Evolutionary conservation across 2,329 filamentous ascomycete genomes (phyloP).

Genomic region (Talaromyces sp.): DNA sequence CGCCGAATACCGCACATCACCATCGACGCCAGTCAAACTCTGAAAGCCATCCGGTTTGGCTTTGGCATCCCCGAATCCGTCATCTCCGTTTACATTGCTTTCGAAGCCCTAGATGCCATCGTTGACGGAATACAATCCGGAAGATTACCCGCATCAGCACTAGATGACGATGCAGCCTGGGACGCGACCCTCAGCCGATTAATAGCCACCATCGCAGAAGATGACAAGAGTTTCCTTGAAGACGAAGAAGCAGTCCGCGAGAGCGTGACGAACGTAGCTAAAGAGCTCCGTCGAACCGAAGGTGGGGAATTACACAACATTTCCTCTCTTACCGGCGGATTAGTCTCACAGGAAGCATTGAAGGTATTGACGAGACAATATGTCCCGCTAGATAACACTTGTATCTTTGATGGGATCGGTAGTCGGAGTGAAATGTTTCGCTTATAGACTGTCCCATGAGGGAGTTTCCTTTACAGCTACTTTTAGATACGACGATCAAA

Average conservation of each 20-base stretch:
- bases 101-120: slow-evolving; percentile 47
- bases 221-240: slow-evolving; percentile 43
- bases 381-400: slow-evolving; percentile 61
- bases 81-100: slow-evolving; percentile 65
- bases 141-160: slow-evolving; percentile 21
- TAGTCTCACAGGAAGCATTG: slow-evolving; percentile 95
- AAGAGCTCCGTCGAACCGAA: slow-evolving; percentile 70
- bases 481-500: neutral
- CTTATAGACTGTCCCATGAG: slow-evolving; percentile 29
- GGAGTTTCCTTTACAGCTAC: neutral
- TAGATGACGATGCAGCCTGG: slow-evolving; percentile 37
- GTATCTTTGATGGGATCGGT: slow-evolving; percentile 59
- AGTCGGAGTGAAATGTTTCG: slow-evolving; percentile 54
- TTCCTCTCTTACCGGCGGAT: slow-evolving; percentile 78
- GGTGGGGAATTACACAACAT: slow-evolving; percentile 92
- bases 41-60: slow-evolving; percentile 40
- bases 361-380: slow-evolving; percentile 70
- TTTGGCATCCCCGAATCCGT: slow-evolving; percentile 54
- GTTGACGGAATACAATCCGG: slow-evolving; percentile 53
- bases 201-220: slow-evolving; percentile 34
- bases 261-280: slow-evolving; percentile 53
- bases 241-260: slow-evolving; percentile 47
- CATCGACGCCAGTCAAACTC: slow-evolving; percentile 40
- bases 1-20: slow-evolving; percentile 52
- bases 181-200: slow-evolving; percentile 28